Conservation (phyloP, 139 green algal species). For the Micromonas commoda region DNA sequence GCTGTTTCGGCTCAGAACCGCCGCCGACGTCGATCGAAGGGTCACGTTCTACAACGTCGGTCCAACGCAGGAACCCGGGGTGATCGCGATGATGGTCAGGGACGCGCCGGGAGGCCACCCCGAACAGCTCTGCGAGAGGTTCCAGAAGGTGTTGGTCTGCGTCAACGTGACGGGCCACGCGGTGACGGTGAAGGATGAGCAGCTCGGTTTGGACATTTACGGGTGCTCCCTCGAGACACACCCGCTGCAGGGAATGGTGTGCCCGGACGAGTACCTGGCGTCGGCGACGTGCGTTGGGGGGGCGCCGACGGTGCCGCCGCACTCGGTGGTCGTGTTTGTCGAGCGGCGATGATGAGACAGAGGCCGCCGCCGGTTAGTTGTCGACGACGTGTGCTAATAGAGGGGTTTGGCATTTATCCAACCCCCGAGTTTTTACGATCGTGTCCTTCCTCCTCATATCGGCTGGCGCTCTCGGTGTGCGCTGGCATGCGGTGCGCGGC, state of each 20-base stretch:
- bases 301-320: conserved; percentile 29
- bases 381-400: not conserved
- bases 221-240: conserved; percentile 27
- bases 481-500: too few relatives aligned
- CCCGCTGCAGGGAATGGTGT: conserved; percentile 27
- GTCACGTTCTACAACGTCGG: conserved; percentile 42
- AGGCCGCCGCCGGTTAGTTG: not conserved
- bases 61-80: conserved; percentile 35
- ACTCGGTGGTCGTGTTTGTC: conserved; percentile 48
- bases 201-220: not conserved
- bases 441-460: too few relatives aligned
- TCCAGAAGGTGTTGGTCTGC: not conserved
- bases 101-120: conserved; percentile 32
- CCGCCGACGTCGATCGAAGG: conserved; percentile 51
- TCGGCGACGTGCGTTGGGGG: not conserved
- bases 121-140: not conserved
- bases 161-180: conserved; percentile 9
- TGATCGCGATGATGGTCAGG: conserved; percentile 58
- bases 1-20: conserved; percentile 63
- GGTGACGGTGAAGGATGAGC: conserved; percentile 2
- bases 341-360: conserved; percentile 35
- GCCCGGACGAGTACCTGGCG: not conserved
- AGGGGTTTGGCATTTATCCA: too few relatives aligned
- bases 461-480: too few relatives aligned
- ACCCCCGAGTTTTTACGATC: too few relatives aligned